phyloP scores from a whole-genome alignment of 192 early-diverging fungal genomes.

The Coemansia sp. region DNA sequence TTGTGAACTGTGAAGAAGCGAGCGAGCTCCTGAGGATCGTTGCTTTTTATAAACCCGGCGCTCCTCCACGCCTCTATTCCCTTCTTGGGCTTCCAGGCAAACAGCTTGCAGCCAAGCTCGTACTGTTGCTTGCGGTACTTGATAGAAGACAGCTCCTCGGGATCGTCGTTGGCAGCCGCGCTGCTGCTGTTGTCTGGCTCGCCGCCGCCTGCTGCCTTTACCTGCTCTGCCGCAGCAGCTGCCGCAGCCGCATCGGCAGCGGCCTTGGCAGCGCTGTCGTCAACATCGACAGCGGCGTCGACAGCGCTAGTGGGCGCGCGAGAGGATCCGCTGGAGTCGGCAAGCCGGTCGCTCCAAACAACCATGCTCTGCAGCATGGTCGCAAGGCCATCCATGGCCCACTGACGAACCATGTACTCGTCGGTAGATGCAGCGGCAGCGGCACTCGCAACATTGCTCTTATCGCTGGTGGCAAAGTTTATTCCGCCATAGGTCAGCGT shows the following conservation, averaged over 20 bases:
- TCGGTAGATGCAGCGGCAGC: conserved; percentile 13
- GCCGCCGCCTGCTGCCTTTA: conserved; percentile 16
- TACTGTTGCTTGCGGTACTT: conserved; percentile 85
- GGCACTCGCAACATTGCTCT: background rate
- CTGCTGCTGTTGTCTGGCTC: conserved; percentile 21
- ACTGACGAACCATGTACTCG: conserved; percentile 56
- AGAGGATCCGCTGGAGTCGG: conserved; percentile 12
- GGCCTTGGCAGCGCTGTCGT: background rate
- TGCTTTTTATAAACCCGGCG: conserved; percentile 61
- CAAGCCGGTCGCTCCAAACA: conserved; percentile 60
- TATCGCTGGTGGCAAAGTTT: conserved; percentile 17
- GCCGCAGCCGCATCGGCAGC: conserved; percentile 4
- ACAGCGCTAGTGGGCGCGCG: background rate
- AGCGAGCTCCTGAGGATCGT: conserved; percentile 72
- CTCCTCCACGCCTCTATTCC: conserved; percentile 74
- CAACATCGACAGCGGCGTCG: background rate
- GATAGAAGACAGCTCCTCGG: conserved; percentile 74
- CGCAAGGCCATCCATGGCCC: conserved; percentile 60
- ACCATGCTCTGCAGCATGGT: conserved; percentile 65
- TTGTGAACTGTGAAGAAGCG: conserved; percentile 59
- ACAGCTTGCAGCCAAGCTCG: conserved; percentile 71
- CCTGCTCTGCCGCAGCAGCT: conserved; percentile 18
- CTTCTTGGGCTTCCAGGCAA: conserved; percentile 89
- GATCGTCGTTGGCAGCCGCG: conserved; percentile 70
- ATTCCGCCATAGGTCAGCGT: conserved; percentile 24